Percentiles rank a stretch among this genome's conserved stretches.
Evolutionary conservation across 345 rosid species (phyloP).

Genomic region (Odontarrhena argentea): DNA sequence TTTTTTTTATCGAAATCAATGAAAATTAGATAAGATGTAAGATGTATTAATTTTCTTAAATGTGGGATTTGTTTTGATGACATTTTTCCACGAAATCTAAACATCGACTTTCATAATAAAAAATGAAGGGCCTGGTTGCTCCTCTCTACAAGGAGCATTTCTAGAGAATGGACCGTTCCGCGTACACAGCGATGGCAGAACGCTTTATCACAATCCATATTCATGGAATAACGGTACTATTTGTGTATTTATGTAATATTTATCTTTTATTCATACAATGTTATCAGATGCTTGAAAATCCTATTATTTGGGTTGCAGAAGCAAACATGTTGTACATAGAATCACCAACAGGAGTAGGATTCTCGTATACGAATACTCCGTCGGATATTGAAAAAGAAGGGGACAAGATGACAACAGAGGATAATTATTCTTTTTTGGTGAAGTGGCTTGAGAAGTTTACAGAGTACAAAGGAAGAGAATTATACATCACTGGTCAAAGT

Average conservation of each 20-base stretch:
- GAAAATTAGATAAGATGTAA: no score
- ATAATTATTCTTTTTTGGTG: constrained; percentile 56
- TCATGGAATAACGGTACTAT: constrained; percentile 61
- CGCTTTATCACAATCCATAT: constrained; percentile 48
- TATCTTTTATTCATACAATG: no score
- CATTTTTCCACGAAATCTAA: neutral
- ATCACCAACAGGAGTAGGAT: constrained; percentile 56
- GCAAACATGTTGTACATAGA: constrained; percentile 57
- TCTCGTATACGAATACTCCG: constrained; percentile 61
- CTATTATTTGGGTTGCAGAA: constrained; percentile 24
- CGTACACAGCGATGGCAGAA: constrained; percentile 56
- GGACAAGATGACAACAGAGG: constrained; percentile 52
- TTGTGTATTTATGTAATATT: neutral
- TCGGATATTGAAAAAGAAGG: constrained; percentile 36
- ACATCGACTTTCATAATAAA: neutral
- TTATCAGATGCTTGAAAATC: neutral
- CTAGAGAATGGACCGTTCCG: constrained; percentile 65
- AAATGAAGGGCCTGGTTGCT: constrained; percentile 63
- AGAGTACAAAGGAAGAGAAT: constrained; percentile 43
- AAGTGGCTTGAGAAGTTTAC: constrained; percentile 81
- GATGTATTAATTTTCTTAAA: no score
- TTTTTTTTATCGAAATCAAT: no score
- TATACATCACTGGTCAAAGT: constrained; percentile 56
- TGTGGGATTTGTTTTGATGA: no score
- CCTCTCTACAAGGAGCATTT: constrained; percentile 59